Evolutionary conservation across 208 protist species (phyloP).

Genomic region (Endotrypanum monterogeii): DNA sequence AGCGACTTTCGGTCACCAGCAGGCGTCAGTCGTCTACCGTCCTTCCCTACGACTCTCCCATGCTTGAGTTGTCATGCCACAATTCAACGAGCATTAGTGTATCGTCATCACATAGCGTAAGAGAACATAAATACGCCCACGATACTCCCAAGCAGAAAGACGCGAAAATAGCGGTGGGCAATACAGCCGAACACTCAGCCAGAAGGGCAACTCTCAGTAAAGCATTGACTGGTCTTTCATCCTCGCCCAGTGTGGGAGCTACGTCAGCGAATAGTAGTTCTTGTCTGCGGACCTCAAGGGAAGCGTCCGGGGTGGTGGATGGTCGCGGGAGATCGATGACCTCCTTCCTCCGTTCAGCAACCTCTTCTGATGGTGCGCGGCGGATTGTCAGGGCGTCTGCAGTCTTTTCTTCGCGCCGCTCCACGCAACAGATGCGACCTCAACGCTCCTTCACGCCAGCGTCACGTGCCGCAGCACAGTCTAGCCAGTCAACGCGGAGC

Average conservation of each 20-base stretch:
- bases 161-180: too few species aligned
- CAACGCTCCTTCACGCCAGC: neutral
- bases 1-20: neutral
- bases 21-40: neutral
- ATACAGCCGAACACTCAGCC: neutral
- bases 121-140: neutral
- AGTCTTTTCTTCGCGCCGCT: neutral
- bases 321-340: neutral
- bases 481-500: slow-evolving; percentile 8
- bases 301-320: neutral
- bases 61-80: neutral
- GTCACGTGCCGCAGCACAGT: neutral
- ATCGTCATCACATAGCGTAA: too few species aligned
- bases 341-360: neutral
- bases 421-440: neutral
- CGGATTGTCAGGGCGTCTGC: neutral
- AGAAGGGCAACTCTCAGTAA: neutral
- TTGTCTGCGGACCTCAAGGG: neutral
- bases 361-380: neutral
- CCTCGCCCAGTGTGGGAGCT: neutral
- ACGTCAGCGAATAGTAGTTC: neutral
- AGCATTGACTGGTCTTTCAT: too few species aligned
- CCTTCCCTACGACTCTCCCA: neutral
- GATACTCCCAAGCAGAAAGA: neutral
- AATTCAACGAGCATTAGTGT: neutral